Conservation (phyloP, 2,329 filamentous ascomycete genomes). For the Scedosporium minutisporum region DNA sequence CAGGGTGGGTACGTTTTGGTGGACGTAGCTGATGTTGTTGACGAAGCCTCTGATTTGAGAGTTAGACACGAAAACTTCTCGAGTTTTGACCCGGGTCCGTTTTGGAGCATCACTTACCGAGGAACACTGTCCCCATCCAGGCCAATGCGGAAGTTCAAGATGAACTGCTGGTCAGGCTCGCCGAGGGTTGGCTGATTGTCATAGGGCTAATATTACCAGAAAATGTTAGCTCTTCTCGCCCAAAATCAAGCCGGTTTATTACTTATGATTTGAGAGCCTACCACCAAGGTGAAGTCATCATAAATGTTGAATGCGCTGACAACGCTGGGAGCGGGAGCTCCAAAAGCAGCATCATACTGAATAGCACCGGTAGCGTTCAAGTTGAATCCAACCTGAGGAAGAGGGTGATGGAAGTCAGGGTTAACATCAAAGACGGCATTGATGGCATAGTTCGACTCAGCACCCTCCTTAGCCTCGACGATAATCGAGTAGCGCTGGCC, state of each 20-base stretch:
- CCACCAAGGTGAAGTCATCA: slow-evolving; percentile 60
- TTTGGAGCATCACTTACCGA: slow-evolving; percentile 31
- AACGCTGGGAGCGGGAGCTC: slow-evolving; percentile 16
- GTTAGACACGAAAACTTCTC: background rate
- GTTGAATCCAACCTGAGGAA: slow-evolving; percentile 17
- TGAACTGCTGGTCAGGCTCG: slow-evolving; percentile 44
- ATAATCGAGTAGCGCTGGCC: slow-evolving; percentile 39
- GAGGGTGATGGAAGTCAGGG: slow-evolving; percentile 19
- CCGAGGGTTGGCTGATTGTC: slow-evolving; percentile 49
- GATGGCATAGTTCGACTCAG: slow-evolving; percentile 31
- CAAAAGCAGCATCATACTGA: slow-evolving; percentile 22
- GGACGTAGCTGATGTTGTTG: slow-evolving; percentile 57
- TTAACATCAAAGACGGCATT: slow-evolving; percentile 34
- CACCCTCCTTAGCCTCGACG: slow-evolving; percentile 26
- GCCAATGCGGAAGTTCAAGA: slow-evolving; percentile 48
- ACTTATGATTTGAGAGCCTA: slow-evolving; percentile 14
- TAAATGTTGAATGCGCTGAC: slow-evolving; percentile 50
- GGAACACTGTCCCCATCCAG: slow-evolving; percentile 50
- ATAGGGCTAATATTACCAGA: slow-evolving; percentile 31
- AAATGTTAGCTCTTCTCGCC: background rate
- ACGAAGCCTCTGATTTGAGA: slow-evolving; percentile 33
- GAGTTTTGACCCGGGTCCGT: background rate
- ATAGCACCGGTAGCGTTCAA: slow-evolving; percentile 35
- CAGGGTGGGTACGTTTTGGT: slow-evolving; percentile 57
- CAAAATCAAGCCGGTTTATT: background rate